Conservation (phyloP, 2,329 filamentous ascomycete genomes). For the Alternaria novae-zelandiae region DNA sequence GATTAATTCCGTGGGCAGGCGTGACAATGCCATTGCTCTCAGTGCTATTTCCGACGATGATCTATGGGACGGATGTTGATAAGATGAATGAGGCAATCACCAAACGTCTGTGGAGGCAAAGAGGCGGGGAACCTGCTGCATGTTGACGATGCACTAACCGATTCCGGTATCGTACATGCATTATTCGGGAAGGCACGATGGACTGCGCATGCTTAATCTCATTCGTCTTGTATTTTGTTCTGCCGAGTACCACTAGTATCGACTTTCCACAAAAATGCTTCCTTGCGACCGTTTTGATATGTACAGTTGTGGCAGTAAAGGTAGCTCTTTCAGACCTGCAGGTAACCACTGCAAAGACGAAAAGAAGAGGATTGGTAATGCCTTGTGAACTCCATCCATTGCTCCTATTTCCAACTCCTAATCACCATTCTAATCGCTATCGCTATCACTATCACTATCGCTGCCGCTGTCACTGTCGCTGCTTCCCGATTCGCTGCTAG, state of each 20-base stretch:
- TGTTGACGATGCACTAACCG: slow-evolving; percentile 4
- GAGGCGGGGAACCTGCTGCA: slow-evolving; percentile 6
- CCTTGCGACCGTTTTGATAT: not conserved
- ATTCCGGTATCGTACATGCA: slow-evolving; percentile 1
- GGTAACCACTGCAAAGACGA: not conserved
- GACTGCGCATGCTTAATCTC: not conserved
- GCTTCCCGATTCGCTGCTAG: slow-evolving; percentile 10
- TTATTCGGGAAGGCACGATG: not conserved
- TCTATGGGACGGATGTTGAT: not conserved
- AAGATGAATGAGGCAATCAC: not conserved
- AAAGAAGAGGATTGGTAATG: not conserved
- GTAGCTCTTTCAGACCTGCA: not conserved
- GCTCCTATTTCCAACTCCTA: not conserved
- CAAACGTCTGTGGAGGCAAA: not conserved
- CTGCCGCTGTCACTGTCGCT: slow-evolving; percentile 22
- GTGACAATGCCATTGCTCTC: slow-evolving; percentile 15
- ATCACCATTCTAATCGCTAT: slow-evolving; percentile 12
- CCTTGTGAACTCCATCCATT: not conserved
- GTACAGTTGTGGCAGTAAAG: not conserved
- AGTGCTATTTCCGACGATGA: not conserved
- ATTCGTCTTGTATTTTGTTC: not conserved
- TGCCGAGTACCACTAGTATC: not conserved
- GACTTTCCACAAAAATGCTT: not conserved
- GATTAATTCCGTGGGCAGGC: slow-evolving; percentile 32
- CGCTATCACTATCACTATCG: slow-evolving; percentile 7